phyloP scores from a whole-genome alignment of 2,329 filamentous ascomycete genomes.

The Trichoderma cornu-damae region DNA sequence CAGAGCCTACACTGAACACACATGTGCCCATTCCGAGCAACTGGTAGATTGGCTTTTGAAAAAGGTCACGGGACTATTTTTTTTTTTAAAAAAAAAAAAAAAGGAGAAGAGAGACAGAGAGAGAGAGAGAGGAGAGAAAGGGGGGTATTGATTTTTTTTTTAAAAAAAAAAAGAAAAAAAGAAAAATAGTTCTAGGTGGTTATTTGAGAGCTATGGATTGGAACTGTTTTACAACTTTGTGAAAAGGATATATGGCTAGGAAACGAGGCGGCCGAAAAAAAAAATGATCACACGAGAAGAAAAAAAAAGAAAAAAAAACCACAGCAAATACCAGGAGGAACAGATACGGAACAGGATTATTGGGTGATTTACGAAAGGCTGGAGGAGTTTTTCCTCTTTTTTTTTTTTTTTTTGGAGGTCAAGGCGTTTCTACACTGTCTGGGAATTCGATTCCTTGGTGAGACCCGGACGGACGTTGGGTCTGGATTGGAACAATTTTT shows the following conservation, averaged over 20 bases:
- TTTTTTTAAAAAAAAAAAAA: background rate
- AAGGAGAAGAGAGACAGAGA: background rate
- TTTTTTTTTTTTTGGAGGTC: background rate
- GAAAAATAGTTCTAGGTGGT: background rate
- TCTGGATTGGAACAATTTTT: background rate
- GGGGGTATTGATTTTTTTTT: no score
- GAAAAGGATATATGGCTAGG: background rate
- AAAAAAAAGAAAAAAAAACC: background rate
- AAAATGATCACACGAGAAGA: no score
- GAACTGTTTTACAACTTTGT: background rate
- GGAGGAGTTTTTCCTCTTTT: no score
- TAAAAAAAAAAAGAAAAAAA: background rate
- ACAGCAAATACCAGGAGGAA: background rate
- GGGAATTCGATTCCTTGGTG: background rate
- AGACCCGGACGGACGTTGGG: background rate
- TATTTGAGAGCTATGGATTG: background rate
- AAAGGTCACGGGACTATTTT: background rate
- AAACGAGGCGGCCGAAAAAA: no score
- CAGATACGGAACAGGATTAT: background rate
- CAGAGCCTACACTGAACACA: constrained; percentile 25
- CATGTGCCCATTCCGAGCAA: constrained; percentile 32
- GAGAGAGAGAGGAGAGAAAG: background rate
- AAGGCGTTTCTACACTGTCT: constrained; percentile 11
- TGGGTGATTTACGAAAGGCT: background rate
- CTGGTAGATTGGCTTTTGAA: constrained; percentile 25